Base-by-base conservation (phyloP, 2,329 filamentous ascomycete species). In the Cladobotryum protrusum region DNA sequence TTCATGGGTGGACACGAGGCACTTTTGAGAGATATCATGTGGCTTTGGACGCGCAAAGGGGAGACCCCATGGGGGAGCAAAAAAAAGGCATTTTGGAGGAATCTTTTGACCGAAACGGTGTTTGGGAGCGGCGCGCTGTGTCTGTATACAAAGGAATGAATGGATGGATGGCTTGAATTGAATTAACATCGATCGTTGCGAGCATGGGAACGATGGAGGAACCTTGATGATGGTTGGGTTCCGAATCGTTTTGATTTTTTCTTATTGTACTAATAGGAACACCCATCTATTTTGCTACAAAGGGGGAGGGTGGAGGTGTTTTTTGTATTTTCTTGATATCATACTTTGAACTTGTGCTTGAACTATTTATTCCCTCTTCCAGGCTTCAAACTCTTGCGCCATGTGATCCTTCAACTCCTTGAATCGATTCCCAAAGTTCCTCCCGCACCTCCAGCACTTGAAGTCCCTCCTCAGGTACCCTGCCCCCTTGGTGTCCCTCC, bases 371-470 rank as follows among this genome's bases (percentile, higher is more conserved):
- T 84, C 72, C 58, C 61, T 76, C 67, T 78, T 89, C 90, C 90
- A 96, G 52, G 70, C 72, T 58, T 85, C 77, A 64, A 89, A 90
- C 69, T 96, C 90, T 20, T 76, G 71, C 14, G 77, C 77, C 43
- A 96, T 69, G 72, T 99, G 91, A 52, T 72, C 74, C 67, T 93
- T 93, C 47, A 96, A 65, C 64, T 74, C 75, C 56, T 78, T 73
- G 66, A 96, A 95, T 62, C 77, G 79, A 57, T 87, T 88, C 17
- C 78, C 79, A 68, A 93, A 96, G 47, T 81, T 78, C 65, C 67
- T 69, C 2, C 82, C 82, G 70, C 93, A 97, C 46, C 88, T 77
- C 92, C 93, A 97, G 66, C 93, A 97, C 55, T 71, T 69, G 66
- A 96, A 76, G 52, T 89, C 83, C 52, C 70, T 67, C 34, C 76